These are phyloP conservation scores for Russula vinacea DNA, from an alignment of 768 basidiomycete genomes.

Conservation along the genomic window DNA sequence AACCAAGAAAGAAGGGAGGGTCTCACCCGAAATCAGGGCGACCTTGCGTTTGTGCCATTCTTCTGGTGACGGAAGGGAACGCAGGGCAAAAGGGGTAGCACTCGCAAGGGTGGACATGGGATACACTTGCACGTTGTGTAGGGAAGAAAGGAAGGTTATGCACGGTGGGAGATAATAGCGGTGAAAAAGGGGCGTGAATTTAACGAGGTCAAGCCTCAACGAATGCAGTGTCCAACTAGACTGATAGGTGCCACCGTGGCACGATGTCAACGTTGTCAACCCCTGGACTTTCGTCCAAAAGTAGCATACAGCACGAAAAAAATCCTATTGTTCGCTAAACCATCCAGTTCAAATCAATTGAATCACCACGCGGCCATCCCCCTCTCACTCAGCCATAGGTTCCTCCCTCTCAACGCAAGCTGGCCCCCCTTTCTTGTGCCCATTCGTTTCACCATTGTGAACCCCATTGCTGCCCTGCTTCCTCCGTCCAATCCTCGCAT, in stretches of 20 bases:
- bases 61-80: slow-evolving; percentile 65
- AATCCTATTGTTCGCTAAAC: not conserved
- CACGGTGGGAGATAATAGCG: not conserved
- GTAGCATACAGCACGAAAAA: not conserved
- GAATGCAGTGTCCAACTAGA: not conserved
- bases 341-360: too few relatives aligned
- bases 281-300: not conserved
- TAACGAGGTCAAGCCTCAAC: not conserved
- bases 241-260: too few relatives aligned
- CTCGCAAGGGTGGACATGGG: slow-evolving; percentile 42
- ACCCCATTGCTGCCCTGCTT: not conserved
- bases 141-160: not conserved
- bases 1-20: slow-evolving; percentile 9
- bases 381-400: not conserved
- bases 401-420: not conserved
- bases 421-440: not conserved
- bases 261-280: too few relatives aligned
- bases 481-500: slow-evolving; percentile 55
- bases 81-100: slow-evolving; percentile 37
- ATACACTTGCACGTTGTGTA: not conserved
- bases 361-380: too few relatives aligned
- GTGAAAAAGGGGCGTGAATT: not conserved
- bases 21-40: slow-evolving; percentile 81
- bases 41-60: slow-evolving; percentile 91
- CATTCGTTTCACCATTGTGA: not conserved